Percentiles rank a stretch among this genome's conserved stretches.
These are phyloP conservation scores for Cucumis hystrix DNA, from an alignment of 306 rosid species.

Conservation along the genomic window DNA sequence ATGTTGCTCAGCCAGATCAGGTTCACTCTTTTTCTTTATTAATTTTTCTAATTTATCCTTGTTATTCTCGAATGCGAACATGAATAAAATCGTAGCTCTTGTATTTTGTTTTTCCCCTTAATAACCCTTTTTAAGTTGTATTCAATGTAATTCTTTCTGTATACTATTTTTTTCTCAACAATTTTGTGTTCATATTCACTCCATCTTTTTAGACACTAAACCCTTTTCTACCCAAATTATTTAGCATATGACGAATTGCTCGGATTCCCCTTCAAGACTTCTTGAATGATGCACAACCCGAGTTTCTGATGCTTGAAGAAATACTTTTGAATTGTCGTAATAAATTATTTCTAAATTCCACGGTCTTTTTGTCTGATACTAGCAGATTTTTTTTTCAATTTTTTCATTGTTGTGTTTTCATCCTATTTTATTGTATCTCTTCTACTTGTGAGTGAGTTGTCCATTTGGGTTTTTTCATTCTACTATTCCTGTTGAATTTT, in stretches of 20 bases:
- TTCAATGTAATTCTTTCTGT: not conserved
- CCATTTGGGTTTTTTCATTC: not conserved
- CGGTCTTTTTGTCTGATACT: not conserved
- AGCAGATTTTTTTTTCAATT: not conserved
- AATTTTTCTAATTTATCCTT: not conserved
- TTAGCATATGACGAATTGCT: conserved; percentile 23
- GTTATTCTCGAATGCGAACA: not conserved
- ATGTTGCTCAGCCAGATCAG: conserved; percentile 99
- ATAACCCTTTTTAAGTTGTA: not conserved
- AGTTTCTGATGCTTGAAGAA: conserved; percentile 6
- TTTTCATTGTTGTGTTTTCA: not conserved
- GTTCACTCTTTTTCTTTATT: conserved; percentile 9
- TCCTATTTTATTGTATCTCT: not conserved
- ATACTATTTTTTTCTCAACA: not conserved
- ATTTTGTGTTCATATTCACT: no score
- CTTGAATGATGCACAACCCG: conserved; percentile 15
- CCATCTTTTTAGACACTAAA: not conserved
- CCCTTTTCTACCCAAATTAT: not conserved
- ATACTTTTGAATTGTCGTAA: not conserved
- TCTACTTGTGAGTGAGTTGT: not conserved
- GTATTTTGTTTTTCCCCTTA: not conserved
- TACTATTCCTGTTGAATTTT: not conserved
- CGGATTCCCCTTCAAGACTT: conserved; percentile 41
- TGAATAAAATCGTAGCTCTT: not conserved
- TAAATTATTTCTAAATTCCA: not conserved